phyloP scores from a whole-genome alignment of 1,139 yeast genomes.

The Diutina siamensis region DNA sequence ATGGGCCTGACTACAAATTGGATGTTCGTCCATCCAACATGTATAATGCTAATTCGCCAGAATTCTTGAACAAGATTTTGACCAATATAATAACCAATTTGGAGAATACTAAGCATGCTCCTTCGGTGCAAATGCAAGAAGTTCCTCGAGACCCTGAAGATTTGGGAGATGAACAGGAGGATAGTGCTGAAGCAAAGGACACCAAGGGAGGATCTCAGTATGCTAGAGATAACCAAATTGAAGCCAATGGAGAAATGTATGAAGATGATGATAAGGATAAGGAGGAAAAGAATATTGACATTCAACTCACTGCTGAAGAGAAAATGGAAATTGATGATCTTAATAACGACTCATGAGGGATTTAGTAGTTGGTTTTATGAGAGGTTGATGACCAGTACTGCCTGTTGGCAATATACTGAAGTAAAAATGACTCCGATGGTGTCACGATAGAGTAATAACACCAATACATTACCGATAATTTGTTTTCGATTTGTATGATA shows the following conservation, averaged over 20 bases:
- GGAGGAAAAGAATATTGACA: constrained; percentile 24
- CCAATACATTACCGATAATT: too few relatives aligned
- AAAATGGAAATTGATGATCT: constrained; percentile 5
- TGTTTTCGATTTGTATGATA: too few relatives aligned
- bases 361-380: not conserved
- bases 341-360: not conserved
- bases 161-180: constrained; percentile 74
- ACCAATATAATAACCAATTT: constrained; percentile 68
- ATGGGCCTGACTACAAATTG: constrained; percentile 88
- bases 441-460: too few relatives aligned
- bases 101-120: constrained; percentile 86
- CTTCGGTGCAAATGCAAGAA: constrained; percentile 85
- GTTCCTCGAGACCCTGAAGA: constrained; percentile 86
- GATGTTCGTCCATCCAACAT: constrained; percentile 93
- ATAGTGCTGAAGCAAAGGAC: constrained; percentile 61
- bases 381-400: not conserved
- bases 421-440: too few relatives aligned
- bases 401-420: not conserved
- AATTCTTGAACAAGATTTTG: constrained; percentile 76
- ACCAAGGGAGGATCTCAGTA: constrained; percentile 85
- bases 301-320: constrained; percentile 7
- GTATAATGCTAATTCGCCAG: constrained; percentile 94
- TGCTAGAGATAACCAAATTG: constrained; percentile 65
- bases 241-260: constrained; percentile 57
- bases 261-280: constrained; percentile 47